Evolutionary conservation across 2,329 filamentous ascomycete genomes (phyloP), one percentile per base, ranked within the genome.

Genomic region (Chalara sp.): DNA sequence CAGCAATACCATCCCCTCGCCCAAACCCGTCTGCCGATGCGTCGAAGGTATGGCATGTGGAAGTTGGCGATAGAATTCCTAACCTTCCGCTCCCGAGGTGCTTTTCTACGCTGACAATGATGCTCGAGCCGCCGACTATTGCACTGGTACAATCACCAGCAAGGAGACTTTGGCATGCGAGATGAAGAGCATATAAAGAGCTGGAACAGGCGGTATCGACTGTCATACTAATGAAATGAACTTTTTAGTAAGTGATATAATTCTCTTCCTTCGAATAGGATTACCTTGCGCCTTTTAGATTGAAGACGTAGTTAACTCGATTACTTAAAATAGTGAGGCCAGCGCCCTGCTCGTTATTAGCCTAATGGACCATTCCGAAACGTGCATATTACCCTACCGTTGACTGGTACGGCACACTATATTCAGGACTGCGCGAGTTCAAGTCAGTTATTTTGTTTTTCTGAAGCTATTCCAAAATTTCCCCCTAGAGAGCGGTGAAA

Each of bases 21-120:
- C 76, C 80, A 57, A 86, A 87, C 0, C 83, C 83, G 53, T 81
- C 76, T 11, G 80, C 83, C 1, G 73, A 69, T 13, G 69, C 60
- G 55, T 85, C 81, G 54, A 81, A 84, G 3, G 75, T 76, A 53
- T 73, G 77, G 43, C 74, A 78, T 28, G 28, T 44, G 6, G 32
- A 28, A 12, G 44, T 44, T 41, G 47, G 47, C 6, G 53, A 54
- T 35, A 33, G 42, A 48, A 30, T 32, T 29, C 6, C 49, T 33
- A 48, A 29, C 73, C 76, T 52, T 73, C 73, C 40, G 10, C 13
- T 30, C n/a, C 0, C 76, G 75, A 51, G 77, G 73, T 21, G 35
- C 12, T 28, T 46, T 6, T 41, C 46, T 21, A 52, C 32, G 13
- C 13, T 12, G 11, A 49, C 30, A 7, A 51, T 73, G 35, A 73